Base-by-base conservation (phyloP, 345 rosid genomes). In the Sonneratia alba region DNA sequence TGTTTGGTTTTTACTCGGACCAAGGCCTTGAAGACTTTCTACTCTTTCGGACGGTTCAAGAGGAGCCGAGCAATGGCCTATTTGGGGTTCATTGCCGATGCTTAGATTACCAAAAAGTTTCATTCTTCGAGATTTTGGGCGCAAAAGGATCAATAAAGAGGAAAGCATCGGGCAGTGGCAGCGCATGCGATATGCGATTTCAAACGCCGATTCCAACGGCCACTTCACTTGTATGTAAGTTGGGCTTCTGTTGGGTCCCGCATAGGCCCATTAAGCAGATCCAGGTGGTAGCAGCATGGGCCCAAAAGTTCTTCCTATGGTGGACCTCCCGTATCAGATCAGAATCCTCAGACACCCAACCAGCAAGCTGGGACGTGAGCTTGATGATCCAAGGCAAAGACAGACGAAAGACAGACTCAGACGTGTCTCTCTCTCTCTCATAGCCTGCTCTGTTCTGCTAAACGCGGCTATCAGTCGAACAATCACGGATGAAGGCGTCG, bases 41-140 rank as follows among this genome's bases (percentile, higher is more conserved):
- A 86, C 96, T 96, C 85, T 67, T 84, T 89, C 81, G 67, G 65
- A 37, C 88, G 78, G 40, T 85, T 88, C n/a, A 82, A 74, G 1
- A 84, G 6, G 66, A 70, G 74, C 65, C 42, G 62, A 80, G 74
- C 10, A 51, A 74, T 16, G 75, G 73, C 88, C 85, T 85, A 67
- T 14, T 6, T 72, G 40, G 22, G 38, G 48, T 36, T 12, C 75
- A 71, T 65, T 37, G 38, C 11, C 42, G 32, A 19, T 76, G 72
- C 36, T 64, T 62, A 62, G 64, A 51, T 66, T 27, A 70, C 42
- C 57, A 5, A 9, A 59, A 74, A 59, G 66, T 55, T 42, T 18
- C 67, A 59, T 36, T 21, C 62, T 59, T 24, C 65, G 71, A 61
- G 72, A 68, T 72, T 7, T 51, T 57, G 32, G n/a, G 27, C 59